Evolutionary conservation across 2,329 filamentous ascomycete species (phyloP).

Genomic region (Zopfia rhizophila): DNA sequence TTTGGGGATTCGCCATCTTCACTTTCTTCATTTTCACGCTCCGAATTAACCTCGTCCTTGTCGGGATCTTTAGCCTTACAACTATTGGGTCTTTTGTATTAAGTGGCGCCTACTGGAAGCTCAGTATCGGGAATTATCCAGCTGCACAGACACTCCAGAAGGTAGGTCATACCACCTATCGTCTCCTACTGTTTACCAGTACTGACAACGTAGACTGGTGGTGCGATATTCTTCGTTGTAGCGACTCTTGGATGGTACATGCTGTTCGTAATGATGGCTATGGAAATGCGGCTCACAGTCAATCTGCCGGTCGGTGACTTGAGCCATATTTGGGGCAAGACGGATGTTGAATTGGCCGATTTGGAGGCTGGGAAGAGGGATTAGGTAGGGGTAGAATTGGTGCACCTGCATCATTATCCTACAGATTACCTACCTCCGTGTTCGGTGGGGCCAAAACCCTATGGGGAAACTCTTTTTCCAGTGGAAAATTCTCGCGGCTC

Average conservation of each 20-base stretch:
- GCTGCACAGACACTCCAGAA: conserved; percentile 58
- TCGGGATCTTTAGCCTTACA: conserved; percentile 61
- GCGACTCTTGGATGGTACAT: conserved; percentile 64
- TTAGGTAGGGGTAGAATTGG: too few species aligned
- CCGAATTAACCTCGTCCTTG: conserved; percentile 63
- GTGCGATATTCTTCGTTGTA: conserved; percentile 57
- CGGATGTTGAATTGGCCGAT: conserved; percentile 38
- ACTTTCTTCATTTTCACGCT: conserved; percentile 64
- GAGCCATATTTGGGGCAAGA: conserved; percentile 58
- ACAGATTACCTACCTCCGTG: too few species aligned
- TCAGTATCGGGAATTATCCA: conserved; percentile 56
- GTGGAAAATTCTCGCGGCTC: too few species aligned
- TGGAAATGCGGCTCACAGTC: conserved; percentile 63
- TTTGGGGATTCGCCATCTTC: conserved; percentile 64
- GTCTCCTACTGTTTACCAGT: background rate
- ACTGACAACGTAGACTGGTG: conserved; percentile 42
- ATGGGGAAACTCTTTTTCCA: too few species aligned
- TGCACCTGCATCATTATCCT: too few species aligned
- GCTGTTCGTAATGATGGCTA: conserved; percentile 64
- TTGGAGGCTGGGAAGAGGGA: conserved; percentile 44
- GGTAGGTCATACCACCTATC: conserved; percentile 39
- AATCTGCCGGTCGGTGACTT: conserved; percentile 63
- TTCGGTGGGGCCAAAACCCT: too few species aligned
- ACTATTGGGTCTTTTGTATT: conserved; percentile 59
- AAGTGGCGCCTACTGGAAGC: conserved; percentile 61